phyloP scores from a whole-genome alignment of 1,284 basidiomycete genomes.

The Farysia itapuensis region DNA sequence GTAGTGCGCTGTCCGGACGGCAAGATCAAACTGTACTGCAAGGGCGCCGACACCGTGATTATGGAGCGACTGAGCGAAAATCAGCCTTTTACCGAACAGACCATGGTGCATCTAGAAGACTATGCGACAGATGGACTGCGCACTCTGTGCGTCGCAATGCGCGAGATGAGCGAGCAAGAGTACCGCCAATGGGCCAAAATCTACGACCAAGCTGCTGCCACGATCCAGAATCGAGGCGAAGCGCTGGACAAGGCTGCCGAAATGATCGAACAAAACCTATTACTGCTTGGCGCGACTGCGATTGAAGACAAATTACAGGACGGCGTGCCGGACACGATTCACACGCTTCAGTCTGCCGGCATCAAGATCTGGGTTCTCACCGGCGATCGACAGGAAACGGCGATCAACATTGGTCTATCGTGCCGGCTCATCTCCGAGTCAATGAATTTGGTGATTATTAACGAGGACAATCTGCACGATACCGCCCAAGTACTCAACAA shows the following conservation, averaged over 20 bases:
- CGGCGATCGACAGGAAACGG: slow-evolving; percentile 96
- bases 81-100: slow-evolving; percentile 83
- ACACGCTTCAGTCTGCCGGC: slow-evolving; percentile 93
- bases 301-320: slow-evolving; percentile 99
- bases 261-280: slow-evolving; percentile 89
- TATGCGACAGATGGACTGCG: slow-evolving; percentile 88
- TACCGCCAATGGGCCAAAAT: slow-evolving; percentile 85
- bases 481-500: slow-evolving; percentile 86
- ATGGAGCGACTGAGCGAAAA: slow-evolving; percentile 47
- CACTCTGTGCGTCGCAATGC: slow-evolving; percentile 92
- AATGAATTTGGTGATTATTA: slow-evolving; percentile 93
- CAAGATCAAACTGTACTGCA: slow-evolving; percentile 90
- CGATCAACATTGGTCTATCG: slow-evolving; percentile 97
- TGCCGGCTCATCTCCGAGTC: slow-evolving; percentile 95
- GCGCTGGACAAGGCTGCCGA: slow-evolving; percentile 93
- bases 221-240: slow-evolving; percentile 87
- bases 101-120: slow-evolving; percentile 79
- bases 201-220: slow-evolving; percentile 87
- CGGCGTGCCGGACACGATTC: slow-evolving; percentile 96
- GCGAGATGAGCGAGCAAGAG: slow-evolving; percentile 86
- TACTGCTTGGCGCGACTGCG: slow-evolving; percentile 90
- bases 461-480: slow-evolving; percentile 80
- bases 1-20: slow-evolving; percentile 84
- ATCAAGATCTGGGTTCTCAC: slow-evolving; percentile 99
- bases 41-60: slow-evolving; percentile 95